Evolutionary conservation across 2,329 filamentous ascomycete species (phyloP).

Genomic region (Sporothrix variecibatus): DNA sequence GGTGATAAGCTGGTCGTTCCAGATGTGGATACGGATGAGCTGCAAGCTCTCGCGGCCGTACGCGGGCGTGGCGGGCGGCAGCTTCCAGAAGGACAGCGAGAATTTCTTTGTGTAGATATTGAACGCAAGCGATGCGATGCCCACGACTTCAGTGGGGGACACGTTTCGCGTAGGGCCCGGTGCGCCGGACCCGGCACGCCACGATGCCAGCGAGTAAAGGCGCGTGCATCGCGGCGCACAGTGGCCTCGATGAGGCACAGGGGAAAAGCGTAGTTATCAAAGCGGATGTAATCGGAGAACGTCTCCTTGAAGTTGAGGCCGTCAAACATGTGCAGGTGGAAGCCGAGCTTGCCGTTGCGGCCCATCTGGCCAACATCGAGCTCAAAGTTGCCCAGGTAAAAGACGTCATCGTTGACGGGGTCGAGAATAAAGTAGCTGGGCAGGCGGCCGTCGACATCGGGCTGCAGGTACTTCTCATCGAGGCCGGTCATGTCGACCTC

Average conservation of each 20-base stretch:
- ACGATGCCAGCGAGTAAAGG: slow-evolving; percentile 25
- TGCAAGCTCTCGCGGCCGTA: background rate
- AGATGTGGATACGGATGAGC: slow-evolving; percentile 26
- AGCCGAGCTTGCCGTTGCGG: slow-evolving; percentile 20
- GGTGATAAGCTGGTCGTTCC: slow-evolving; percentile 31
- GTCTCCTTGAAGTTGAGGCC: slow-evolving; percentile 24
- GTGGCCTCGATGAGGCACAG: slow-evolving; percentile 23
- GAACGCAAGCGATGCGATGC: slow-evolving; percentile 28
- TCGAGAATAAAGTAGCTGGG: slow-evolving; percentile 29
- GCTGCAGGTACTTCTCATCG: slow-evolving; percentile 23
- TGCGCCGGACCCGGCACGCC: slow-evolving; percentile 20
- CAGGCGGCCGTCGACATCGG: slow-evolving; percentile 28
- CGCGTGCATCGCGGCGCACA: slow-evolving; percentile 24
- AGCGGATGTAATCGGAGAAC: slow-evolving; percentile 20
- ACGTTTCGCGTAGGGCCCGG: background rate
- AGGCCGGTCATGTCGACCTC: slow-evolving; percentile 26
- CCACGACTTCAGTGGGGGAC: background rate
- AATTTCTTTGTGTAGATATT: slow-evolving; percentile 29
- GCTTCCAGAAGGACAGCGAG: slow-evolving; percentile 20
- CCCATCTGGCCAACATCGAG: background rate
- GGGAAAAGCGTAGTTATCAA: slow-evolving; percentile 20
- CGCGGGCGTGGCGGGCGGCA: slow-evolving; percentile 22
- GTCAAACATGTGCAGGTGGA: slow-evolving; percentile 29
- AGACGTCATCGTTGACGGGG: slow-evolving; percentile 23
- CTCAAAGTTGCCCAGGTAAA: slow-evolving; percentile 28